Conservation (phyloP, 257 asterid species). For the Anisodus tanguticus region DNA sequence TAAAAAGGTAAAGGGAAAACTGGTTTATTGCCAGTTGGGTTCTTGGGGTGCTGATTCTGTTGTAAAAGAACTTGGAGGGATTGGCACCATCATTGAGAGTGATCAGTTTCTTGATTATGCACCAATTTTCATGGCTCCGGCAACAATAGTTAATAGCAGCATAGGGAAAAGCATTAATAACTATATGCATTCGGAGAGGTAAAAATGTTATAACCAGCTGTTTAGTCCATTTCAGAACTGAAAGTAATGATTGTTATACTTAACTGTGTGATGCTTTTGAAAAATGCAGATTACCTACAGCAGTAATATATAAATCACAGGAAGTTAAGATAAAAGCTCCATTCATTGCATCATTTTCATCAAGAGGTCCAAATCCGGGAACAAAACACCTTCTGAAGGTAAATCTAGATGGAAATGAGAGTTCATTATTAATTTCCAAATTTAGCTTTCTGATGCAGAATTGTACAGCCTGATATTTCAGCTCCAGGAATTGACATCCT, state of each 20-base stretch:
- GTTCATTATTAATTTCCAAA: not conserved
- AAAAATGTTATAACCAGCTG: not conserved
- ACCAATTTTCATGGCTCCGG: conserved; percentile 77
- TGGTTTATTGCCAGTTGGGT: conserved; percentile 67
- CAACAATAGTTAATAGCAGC: conserved; percentile 63
- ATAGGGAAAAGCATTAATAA: conserved; percentile 54
- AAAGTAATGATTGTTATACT: not conserved
- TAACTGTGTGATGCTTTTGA: not conserved
- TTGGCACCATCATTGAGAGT: conserved; percentile 67
- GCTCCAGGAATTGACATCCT: conserved; percentile 96
- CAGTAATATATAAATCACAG: conserved; percentile 64
- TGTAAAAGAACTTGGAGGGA: conserved; percentile 73
- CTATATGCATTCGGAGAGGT: conserved; percentile 71
- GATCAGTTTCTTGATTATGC: conserved; percentile 65
- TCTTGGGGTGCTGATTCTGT: conserved; percentile 74
- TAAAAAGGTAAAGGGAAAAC: conserved; percentile 75
- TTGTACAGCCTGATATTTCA: conserved; percentile 76
- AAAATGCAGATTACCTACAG: conserved; percentile 70
- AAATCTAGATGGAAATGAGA: conserved; percentile 12
- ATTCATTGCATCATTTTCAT: conserved; percentile 79
- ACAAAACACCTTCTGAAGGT: conserved; percentile 73
- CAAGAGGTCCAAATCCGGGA: conserved; percentile 84
- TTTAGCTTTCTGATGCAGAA: conserved; percentile 24
- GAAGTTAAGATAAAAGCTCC: conserved; percentile 76
- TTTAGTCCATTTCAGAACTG: not conserved